Evolutionary conservation across 352 stramenopile species (phyloP).

Genomic region (Phytophthora megakarya): DNA sequence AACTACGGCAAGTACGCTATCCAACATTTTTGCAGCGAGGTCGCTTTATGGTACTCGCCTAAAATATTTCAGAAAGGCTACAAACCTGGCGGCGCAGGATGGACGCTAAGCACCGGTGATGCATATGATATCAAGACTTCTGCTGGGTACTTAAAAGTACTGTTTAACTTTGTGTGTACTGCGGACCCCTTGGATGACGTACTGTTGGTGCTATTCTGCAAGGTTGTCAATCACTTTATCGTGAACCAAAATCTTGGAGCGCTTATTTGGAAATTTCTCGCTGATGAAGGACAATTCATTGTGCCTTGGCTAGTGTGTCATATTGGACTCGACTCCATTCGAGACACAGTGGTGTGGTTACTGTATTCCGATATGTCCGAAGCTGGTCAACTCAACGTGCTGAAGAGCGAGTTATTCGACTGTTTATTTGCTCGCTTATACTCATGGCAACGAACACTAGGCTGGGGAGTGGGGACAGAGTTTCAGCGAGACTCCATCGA

Average conservation of each 20-base stretch:
- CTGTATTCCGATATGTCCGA: slow-evolving; percentile 86
- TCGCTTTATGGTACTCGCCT: slow-evolving; percentile 75
- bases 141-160: slow-evolving; percentile 75
- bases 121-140: slow-evolving; percentile 58
- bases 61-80: slow-evolving; percentile 77
- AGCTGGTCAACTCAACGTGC: slow-evolving; percentile 60
- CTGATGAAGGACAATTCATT: slow-evolving; percentile 67
- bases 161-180: slow-evolving; percentile 85
- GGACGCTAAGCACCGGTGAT: slow-evolving; percentile 44
- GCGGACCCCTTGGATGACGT: slow-evolving; percentile 74
- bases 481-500: slow-evolving; percentile 89
- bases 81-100: slow-evolving; percentile 38
- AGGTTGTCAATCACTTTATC: slow-evolving; percentile 86
- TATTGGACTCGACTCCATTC: slow-evolving; percentile 85
- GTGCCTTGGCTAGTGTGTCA: slow-evolving; percentile 81
- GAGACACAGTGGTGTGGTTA: slow-evolving; percentile 83
- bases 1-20: slow-evolving; percentile 84
- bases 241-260: slow-evolving; percentile 69
- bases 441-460: slow-evolving; percentile 82
- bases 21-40: slow-evolving; percentile 86
- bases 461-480: slow-evolving; percentile 80
- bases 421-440: slow-evolving; percentile 79
- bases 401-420: slow-evolving; percentile 74
- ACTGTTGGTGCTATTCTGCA: slow-evolving; percentile 84
- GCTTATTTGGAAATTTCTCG: slow-evolving; percentile 72